Base-by-base conservation (phyloP, 1,284 basidiomycete species). In the Salmacisia buchloeana region DNA sequence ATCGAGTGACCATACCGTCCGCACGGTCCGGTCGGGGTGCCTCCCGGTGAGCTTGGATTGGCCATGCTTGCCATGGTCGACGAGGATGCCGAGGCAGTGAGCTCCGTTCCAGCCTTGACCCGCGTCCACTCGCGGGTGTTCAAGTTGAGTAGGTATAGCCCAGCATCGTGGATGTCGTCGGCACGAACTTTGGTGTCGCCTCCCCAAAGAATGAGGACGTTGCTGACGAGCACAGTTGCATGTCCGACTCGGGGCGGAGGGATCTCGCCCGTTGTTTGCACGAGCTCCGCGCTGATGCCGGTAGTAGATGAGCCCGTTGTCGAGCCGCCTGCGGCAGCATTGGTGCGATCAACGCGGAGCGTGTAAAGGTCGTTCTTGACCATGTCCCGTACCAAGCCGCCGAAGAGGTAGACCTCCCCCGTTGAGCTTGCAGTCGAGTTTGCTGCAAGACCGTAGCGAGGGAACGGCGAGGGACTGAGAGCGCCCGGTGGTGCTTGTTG, bases 1-100 rank as follows among this genome's bases (percentile, higher is more conserved):
- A 94, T 92, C 5, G 94, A 89, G 81, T 99, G 96, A 0, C 96
- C 96, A 78, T 98, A 97, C 59, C 96, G 85, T 9, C 96, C 96
- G 86, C 85, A 12, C 88, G 84, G 0, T 90, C 89, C 36, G 87
- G 83, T 2, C 67, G 66, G 36, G 63, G 67, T 45, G 61, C 71
- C 10, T 70, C 71, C 23, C 41, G 49, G 49, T 1, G 49, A 54
- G 3, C 18, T n/a, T 33, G 49, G 49, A n/a, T 29, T 54, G 15
- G 56, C 56, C 34, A 36, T 3, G n/a, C 56, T 39, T n/a, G 35
- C 56, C 3, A 34, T 39, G 56, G 56, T 38, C 18, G 49, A 54
- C n/a, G 49, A 54, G 49, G 49, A 54, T 5, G 49, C 15, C 3
- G 49, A 54, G 29, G 49, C 49, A 6, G 49, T 54, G 27, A 54